These are phyloP conservation scores for Trichoderma oligosporum DNA, from an alignment of 2,329 filamentous ascomycete genomes.

Conservation along the genomic window DNA sequence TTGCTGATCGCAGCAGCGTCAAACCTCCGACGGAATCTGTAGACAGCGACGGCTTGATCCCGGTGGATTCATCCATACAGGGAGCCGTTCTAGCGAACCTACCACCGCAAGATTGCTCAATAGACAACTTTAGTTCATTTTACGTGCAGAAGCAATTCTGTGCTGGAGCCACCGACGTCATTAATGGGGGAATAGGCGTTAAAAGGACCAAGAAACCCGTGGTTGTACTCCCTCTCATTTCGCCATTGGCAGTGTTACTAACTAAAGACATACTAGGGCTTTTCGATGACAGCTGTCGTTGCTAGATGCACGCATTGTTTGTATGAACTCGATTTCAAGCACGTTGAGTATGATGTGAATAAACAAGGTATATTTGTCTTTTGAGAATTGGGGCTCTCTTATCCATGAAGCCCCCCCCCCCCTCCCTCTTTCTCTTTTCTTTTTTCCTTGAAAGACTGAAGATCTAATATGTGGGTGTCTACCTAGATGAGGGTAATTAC, in stretches of 20 bases:
- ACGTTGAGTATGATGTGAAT: conserved; percentile 51
- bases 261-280: conserved; percentile 33
- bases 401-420: too few species aligned
- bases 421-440: too few species aligned
- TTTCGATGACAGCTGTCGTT: conserved; percentile 40
- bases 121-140: conserved; percentile 47
- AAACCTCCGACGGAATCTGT: not conserved
- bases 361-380: conserved; percentile 42
- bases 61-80: conserved; percentile 19
- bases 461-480: not conserved
- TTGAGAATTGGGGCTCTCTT: too few species aligned
- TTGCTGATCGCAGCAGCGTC: not conserved
- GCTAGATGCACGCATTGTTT: conserved; percentile 52
- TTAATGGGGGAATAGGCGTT: conserved; percentile 47
- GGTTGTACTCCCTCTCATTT: not conserved
- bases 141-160: conserved; percentile 54
- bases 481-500: conserved; percentile 42
- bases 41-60: conserved; percentile 25
- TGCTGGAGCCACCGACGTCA: conserved; percentile 49
- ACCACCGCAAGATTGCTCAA: conserved; percentile 36
- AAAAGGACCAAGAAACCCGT: conserved; percentile 50
- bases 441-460: not conserved
- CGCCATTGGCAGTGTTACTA: not conserved
- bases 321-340: conserved; percentile 51
- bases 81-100: conserved; percentile 1